Conservation (phyloP, 129 eudicot genomes). For the Flaveria robusta region DNA sequence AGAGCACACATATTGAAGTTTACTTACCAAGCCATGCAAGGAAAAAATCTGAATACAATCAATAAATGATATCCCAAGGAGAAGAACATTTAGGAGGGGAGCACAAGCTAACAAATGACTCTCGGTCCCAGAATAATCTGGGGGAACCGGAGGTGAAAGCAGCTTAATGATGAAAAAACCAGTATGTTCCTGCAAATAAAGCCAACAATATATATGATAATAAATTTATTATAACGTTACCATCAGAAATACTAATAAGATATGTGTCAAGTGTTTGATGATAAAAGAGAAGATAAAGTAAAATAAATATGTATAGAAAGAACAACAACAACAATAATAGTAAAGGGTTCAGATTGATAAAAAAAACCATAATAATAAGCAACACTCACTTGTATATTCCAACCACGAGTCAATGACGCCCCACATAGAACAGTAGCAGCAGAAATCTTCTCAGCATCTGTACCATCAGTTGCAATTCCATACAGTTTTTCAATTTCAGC, state of each 20-base stretch:
- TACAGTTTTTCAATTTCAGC: slow-evolving; percentile 44
- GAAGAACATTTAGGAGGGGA: slow-evolving; percentile 78
- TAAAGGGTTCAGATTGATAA: neutral
- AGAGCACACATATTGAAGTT: slow-evolving; percentile 18
- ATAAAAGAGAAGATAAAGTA: neutral
- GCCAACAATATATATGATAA: slow-evolving; percentile 1
- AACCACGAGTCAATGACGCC: slow-evolving; percentile 89
- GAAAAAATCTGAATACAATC: slow-evolving; percentile 90
- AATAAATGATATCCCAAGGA: slow-evolving; percentile 71
- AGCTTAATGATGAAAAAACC: slow-evolving; percentile 39
- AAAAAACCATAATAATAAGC: neutral
- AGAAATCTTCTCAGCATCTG: slow-evolving; percentile 77
- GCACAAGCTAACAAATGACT: slow-evolving; percentile 79
- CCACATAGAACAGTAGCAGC: slow-evolving; percentile 94
- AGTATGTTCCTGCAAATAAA: slow-evolving; percentile 55
- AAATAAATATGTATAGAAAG: neutral
- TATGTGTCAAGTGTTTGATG: neutral
- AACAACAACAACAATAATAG: neutral
- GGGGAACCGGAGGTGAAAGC: slow-evolving; percentile 52
- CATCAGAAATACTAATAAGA: neutral
- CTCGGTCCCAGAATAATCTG: slow-evolving; percentile 68
- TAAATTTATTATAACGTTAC: neutral
- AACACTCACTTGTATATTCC: slow-evolving; percentile 81
- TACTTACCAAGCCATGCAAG: slow-evolving; percentile 87
- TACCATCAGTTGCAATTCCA: slow-evolving; percentile 51